A percentile compares a stretch with the other conserved stretches of the same genome.
These are phyloP conservation scores for Melaleuca quinquenervia DNA, from an alignment of 345 rosid species.

Conservation along the genomic window DNA sequence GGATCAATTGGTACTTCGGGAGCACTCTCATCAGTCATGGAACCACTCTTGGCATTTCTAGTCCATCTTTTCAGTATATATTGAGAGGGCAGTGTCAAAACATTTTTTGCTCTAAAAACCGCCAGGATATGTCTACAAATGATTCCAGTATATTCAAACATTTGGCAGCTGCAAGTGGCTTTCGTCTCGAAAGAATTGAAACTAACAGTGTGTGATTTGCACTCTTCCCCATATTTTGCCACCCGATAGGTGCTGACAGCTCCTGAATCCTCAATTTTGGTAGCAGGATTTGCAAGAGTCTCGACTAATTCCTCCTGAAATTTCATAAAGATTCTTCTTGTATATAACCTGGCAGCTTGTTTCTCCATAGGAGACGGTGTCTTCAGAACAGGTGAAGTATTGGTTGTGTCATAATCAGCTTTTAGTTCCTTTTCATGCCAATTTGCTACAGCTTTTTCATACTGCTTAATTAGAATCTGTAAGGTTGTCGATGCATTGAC, in stretches of 20 bases:
- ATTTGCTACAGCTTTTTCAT: constrained; percentile 50
- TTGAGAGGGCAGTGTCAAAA: constrained; percentile 58
- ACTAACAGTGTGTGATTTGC: constrained; percentile 43
- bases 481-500: constrained; percentile 52
- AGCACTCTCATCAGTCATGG: constrained; percentile 20
- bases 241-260: constrained; percentile 40
- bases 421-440: constrained; percentile 72
- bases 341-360: constrained; percentile 61
- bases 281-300: constrained; percentile 59
- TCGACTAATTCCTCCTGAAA: constrained; percentile 79
- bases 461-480: constrained; percentile 40
- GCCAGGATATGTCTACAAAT: constrained; percentile 69
- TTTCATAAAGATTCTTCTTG: constrained; percentile 50
- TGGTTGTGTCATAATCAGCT: constrained; percentile 60
- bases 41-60: constrained; percentile 52
- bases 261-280: constrained; percentile 51
- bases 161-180: constrained; percentile 73
- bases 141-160: constrained; percentile 77
- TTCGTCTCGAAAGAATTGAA: constrained; percentile 55
- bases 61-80: constrained; percentile 74
- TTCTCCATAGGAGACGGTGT: constrained; percentile 82
- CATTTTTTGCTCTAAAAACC: constrained; percentile 62
- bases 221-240: constrained; percentile 59
- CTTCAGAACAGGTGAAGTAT: constrained; percentile 40
- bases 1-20: constrained; percentile 23